Base-by-base conservation (phyloP, 1,139 yeast species). In the Zhuliangozyma parablackwelliae region DNA sequence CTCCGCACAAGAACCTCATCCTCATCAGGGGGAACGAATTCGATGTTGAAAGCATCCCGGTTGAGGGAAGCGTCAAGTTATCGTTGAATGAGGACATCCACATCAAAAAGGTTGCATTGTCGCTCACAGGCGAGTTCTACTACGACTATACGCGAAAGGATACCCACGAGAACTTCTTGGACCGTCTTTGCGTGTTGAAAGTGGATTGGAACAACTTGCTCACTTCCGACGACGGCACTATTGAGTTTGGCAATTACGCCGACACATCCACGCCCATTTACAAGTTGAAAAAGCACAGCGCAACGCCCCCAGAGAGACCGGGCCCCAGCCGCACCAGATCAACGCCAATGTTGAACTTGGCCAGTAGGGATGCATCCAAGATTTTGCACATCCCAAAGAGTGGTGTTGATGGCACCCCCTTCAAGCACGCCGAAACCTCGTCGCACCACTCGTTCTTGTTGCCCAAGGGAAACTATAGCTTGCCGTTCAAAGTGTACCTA, bases 391-490 rank as follows among this genome's bases (percentile, higher is more conserved):
- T 68, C 16, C 72, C 74, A 1, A 48, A 54, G 29, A 57, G 65
- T 43, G 75, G 75, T 1, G 49, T 65, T 9, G 75, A 69, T 45
- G 75, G 75, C 4, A 70, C 76, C 4, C 75, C 75, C 5, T 68
- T 65, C 41, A 56, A 56, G 32, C 51, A 55, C 35, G 39, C 33
- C 6, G 43, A 42, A 12, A 48, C 53, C 2, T 51, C 58, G 8
- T 42, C 50, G 10, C 50, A 50, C 34, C 63, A 56, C 47, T 63
- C 67, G n/a, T 79, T 72, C 48, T 56, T 71, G 10, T 59, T 82
- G 25, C 82, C 82, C 0, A 67, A 71, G 40, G 90, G 90, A 0
- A 80, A 81, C 50, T 82, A 82, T 50, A 78, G 75, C 44, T 55
- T 83, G 28, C 90, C 90, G 0, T 83, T 82, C 53, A 59, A 57